Evolutionary conservation across 73 alveolate species (phyloP), one percentile per base, ranked within the genome.

Genomic region (Blepharisma japonicum): DNA sequence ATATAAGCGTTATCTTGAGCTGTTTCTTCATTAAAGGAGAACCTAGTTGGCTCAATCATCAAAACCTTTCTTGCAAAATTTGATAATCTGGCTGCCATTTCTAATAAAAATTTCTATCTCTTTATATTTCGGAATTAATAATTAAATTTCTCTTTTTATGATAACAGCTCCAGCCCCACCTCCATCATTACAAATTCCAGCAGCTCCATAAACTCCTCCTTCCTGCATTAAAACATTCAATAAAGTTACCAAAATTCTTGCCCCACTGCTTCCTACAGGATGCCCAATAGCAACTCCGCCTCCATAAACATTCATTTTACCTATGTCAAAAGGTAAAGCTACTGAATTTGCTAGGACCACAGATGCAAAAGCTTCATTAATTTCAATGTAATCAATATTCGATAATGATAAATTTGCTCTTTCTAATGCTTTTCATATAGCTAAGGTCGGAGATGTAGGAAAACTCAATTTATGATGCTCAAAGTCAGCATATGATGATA

Each of bases 261-360:
- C 88, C 6, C 98, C 98, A 48, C 93, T 77, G 81, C 85, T 87
- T 23, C 98, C 98, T 23, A 94, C 45, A 11, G 98, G 98, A 68
- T 94, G 96, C 21, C 98, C 98, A 45, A 94, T 80, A 9, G 98
- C 94, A 6, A 91, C 95, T 1, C 95, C 98, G 45, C 98, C 98
- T 7, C 98, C 98, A 78, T 91, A 71, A 45, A 86, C 89, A 82
- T 93, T 93, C 45, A 93, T 94, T 8, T 82, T 86, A 11, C 67
- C 85, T 6, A 71, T 83, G 61, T 83, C 91, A 70, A 88, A 27
- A 6, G 79, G 93, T 47, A 83, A 32, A 6, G 86, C 79, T 70
- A 68, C 77, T 77, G 78, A 71, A 45, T 45, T 45, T 3, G 55
- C 80, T 9, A 70, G 2, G 42, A 47, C 68, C 11, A 45, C 80